Conservation (phyloP, 2,329 filamentous ascomycete genomes). For the Sporothrix humicola region DNA sequence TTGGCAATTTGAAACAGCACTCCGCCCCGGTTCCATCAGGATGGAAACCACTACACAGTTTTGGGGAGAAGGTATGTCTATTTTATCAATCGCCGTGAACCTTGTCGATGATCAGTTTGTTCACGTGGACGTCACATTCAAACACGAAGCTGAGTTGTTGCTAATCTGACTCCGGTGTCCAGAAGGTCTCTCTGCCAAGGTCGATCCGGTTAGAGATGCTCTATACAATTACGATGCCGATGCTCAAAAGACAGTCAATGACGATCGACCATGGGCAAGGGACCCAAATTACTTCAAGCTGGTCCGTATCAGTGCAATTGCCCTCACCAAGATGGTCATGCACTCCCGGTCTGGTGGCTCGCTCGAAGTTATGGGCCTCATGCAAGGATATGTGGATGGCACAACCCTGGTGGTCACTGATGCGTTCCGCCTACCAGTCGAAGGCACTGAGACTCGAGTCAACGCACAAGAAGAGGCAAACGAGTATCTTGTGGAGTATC, state of each 20-base stretch:
- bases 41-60: conserved; percentile 65
- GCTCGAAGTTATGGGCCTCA: conserved; percentile 95
- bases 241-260: conserved; percentile 69
- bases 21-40: not conserved
- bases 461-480: conserved; percentile 96
- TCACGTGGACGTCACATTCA: too few relatives aligned
- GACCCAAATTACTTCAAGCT: conserved; percentile 90
- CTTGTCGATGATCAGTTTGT: not conserved
- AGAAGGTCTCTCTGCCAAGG: conserved; percentile 84
- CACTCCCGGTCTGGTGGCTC: conserved; percentile 93
- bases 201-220: conserved; percentile 86
- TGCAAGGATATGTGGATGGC: conserved; percentile 90
- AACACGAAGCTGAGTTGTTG: too few relatives aligned
- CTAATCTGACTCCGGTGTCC: not conserved
- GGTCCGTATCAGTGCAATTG: conserved; percentile 90
- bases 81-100: not conserved
- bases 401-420: conserved; percentile 92
- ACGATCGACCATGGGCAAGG: conserved; percentile 73
- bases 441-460: conserved; percentile 97
- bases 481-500: conserved; percentile 93
- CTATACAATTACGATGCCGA: conserved; percentile 82
- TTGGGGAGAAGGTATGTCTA: conserved; percentile 56
- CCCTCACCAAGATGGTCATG: conserved; percentile 98
- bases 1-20: not conserved
- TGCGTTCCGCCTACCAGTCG: conserved; percentile 89